A percentile compares a stretch with the other conserved stretches of the same genome.
Conservation (phyloP, 805 yeast species). For the Wickerhamiella cacticola region DNA sequence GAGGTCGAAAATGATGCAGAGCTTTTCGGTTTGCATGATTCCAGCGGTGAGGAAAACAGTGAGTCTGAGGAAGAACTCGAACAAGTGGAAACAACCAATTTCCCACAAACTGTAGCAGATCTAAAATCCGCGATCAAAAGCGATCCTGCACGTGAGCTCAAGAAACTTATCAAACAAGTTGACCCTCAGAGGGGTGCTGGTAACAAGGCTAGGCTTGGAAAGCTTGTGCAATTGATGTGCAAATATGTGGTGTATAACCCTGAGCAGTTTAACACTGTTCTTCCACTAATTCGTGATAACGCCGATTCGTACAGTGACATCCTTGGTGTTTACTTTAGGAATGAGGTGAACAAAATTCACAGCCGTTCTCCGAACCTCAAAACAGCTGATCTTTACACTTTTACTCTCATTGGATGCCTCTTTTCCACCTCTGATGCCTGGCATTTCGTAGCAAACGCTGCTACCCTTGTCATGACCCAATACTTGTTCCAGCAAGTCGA, state of each 20-base stretch:
- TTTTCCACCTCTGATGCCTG: constrained; percentile 94
- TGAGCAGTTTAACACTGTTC: background rate
- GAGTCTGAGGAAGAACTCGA: constrained; percentile 40
- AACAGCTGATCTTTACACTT: constrained; percentile 51
- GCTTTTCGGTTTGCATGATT: constrained; percentile 27
- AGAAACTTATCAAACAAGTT: constrained; percentile 44
- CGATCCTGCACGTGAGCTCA: constrained; percentile 27
- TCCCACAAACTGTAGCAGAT: constrained; percentile 8
- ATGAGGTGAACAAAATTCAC: constrained; percentile 44
- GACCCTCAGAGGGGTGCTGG: constrained; percentile 74
- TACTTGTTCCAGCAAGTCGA: constrained; percentile 43
- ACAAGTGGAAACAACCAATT: constrained; percentile 13
- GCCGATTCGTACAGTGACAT: constrained; percentile 54
- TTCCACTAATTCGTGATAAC: constrained; percentile 33
- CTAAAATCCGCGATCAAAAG: constrained; percentile 14
- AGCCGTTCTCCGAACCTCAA: constrained; percentile 20
- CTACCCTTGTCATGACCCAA: constrained; percentile 61
- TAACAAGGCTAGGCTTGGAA: constrained; percentile 60
- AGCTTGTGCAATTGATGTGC: constrained; percentile 50
- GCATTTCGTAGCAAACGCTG: constrained; percentile 82
- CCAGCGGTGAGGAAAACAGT: constrained; percentile 18
- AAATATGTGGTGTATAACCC: constrained; percentile 36
- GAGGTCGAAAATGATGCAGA: constrained; percentile 33
- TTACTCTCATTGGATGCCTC: constrained; percentile 57
- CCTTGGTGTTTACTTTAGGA: constrained; percentile 52